phyloP scores from a whole-genome alignment of 2,329 filamentous ascomycete species.

The Ceratocystis ficicola region DNA sequence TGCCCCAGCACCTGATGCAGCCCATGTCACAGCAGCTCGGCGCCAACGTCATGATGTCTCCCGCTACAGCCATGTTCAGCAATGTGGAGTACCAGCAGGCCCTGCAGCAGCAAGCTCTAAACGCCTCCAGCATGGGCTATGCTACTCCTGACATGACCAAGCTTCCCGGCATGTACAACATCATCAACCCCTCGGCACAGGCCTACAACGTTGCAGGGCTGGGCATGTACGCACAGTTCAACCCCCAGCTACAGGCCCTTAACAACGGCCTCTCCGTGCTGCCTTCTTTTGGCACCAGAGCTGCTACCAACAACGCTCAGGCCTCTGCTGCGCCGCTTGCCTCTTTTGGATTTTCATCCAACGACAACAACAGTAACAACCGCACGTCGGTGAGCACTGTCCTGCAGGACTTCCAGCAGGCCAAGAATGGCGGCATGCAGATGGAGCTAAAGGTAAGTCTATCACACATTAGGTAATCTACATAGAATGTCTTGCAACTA shows the following conservation, averaged over 20 bases:
- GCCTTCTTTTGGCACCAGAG: not conserved
- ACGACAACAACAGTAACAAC: slow-evolving; percentile 30
- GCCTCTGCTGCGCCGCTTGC: not conserved
- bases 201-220: not conserved
- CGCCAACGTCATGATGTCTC: slow-evolving; percentile 2
- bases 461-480: not conserved
- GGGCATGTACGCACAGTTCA: slow-evolving; percentile 4
- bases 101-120: not conserved
- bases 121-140: slow-evolving; percentile 1
- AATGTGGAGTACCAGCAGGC: slow-evolving; percentile 1
- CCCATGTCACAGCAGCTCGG: not conserved
- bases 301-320: not conserved
- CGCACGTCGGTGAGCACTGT: slow-evolving; percentile 41
- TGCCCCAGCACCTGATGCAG: not conserved
- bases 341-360: not conserved
- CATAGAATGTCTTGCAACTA: not conserved
- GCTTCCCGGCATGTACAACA: slow-evolving; percentile 8
- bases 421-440: slow-evolving; percentile 56
- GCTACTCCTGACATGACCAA: not conserved
- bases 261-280: not conserved
- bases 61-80: not conserved
- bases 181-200: not conserved
- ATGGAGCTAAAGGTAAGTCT: slow-evolving; percentile 61
- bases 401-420: slow-evolving; percentile 68
- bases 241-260: slow-evolving; percentile 5